Percentiles rank a stretch among this genome's conserved stretches.
Evolutionary conservation across 768 basidiomycete genomes (phyloP).

Genomic region (Boletus sp.): DNA sequence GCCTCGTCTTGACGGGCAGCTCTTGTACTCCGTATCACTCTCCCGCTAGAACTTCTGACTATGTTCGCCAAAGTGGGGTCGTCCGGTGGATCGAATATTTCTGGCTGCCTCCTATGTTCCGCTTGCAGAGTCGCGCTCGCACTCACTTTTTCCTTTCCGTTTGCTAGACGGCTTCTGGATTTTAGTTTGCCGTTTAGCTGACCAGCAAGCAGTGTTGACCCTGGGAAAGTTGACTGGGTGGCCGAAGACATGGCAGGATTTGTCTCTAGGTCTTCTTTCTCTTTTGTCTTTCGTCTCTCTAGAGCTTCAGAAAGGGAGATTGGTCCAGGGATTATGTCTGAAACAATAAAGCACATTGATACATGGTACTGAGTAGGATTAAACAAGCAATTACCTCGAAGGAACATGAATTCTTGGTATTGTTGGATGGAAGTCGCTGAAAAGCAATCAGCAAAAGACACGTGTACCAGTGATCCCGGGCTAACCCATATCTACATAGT

Average conservation of each 20-base stretch:
- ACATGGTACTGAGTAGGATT: neutral
- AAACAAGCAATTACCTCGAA: constrained; percentile 47
- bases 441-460: constrained; percentile 6
- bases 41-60: constrained; percentile 30
- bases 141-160: constrained; percentile 31
- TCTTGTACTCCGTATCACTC: constrained; percentile 31
- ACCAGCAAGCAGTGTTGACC: constrained; percentile 16
- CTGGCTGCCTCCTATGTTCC: constrained; percentile 22
- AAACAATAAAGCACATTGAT: constrained; percentile 3
- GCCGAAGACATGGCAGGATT: constrained; percentile 49
- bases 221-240: constrained; percentile 26
- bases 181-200: constrained; percentile 37
- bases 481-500: constrained; percentile 76
- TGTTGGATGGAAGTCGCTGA: constrained; percentile 57
- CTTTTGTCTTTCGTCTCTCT: constrained; percentile 47
- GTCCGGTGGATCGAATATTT: constrained; percentile 17
- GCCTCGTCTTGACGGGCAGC: constrained; percentile 26
- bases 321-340: constrained; percentile 68
- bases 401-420: constrained; percentile 69
- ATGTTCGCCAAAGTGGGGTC: constrained; percentile 17
- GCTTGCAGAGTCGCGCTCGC: constrained; percentile 27
- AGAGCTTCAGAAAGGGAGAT: constrained; percentile 61
- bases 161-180: constrained; percentile 37
- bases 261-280: constrained; percentile 55
- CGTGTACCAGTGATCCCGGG: constrained; percentile 4